Conservation (phyloP, 352 stramenopile species). For the Phytopythium aichiense region DNA sequence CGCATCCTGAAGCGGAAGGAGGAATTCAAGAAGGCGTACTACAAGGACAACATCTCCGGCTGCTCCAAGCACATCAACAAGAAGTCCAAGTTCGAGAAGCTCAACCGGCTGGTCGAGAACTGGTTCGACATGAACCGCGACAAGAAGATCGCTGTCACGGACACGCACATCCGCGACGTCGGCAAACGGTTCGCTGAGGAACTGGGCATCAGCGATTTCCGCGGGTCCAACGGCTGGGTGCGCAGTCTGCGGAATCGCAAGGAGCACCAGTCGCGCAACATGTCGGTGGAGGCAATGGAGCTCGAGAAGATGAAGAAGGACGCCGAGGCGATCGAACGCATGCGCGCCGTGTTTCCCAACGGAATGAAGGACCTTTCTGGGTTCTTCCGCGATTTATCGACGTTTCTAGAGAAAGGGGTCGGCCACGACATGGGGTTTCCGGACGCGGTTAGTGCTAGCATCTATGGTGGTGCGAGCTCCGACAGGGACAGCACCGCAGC, state of each 20-base stretch:
- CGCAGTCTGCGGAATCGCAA: constrained; percentile 77
- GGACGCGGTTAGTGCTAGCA: constrained; percentile 4
- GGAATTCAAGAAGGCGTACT: constrained; percentile 85
- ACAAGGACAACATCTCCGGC: constrained; percentile 82
- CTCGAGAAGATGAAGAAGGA: constrained; percentile 65
- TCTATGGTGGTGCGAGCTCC: neutral
- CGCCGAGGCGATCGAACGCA: constrained; percentile 67
- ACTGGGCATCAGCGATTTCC: constrained; percentile 70
- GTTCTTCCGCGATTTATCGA: constrained; percentile 76
- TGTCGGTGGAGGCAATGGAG: constrained; percentile 52
- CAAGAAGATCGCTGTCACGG: constrained; percentile 62
- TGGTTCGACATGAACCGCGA: constrained; percentile 81
- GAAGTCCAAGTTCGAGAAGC: constrained; percentile 84
- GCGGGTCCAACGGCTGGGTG: constrained; percentile 77
- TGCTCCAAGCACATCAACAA: constrained; percentile 87
- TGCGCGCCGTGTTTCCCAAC: constrained; percentile 61
- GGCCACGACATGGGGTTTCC: constrained; percentile 18
- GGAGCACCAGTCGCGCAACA: constrained; percentile 49
- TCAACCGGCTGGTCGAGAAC: constrained; percentile 77
- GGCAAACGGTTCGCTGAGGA: constrained; percentile 70
- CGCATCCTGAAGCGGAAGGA: constrained; percentile 86
- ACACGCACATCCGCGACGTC: constrained; percentile 74
- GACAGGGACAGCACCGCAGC: constrained; percentile 2
- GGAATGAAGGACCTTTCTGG: constrained; percentile 67
- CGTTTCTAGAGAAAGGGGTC: constrained; percentile 61